Conservation (phyloP, 805 yeast species). For the Candida insectalens region DNA sequence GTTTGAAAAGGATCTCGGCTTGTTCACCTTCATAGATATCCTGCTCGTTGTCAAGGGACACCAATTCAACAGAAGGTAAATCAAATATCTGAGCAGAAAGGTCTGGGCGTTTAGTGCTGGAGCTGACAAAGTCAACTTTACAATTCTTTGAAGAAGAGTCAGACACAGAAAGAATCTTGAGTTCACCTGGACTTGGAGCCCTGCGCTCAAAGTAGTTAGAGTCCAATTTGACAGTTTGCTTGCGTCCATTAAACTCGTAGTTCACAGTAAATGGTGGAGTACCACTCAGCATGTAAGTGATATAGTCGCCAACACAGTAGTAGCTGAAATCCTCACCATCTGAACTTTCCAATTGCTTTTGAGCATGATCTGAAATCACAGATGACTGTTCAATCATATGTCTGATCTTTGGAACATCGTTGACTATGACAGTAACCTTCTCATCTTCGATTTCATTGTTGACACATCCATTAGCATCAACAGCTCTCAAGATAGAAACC, state of each 20-base stretch:
- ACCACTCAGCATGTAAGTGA: constrained; percentile 69
- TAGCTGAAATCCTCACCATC: constrained; percentile 20
- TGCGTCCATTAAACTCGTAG: constrained; percentile 60
- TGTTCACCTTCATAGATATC: constrained; percentile 94
- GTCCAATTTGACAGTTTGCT: constrained; percentile 41
- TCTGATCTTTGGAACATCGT: constrained; percentile 67
- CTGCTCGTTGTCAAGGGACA: constrained; percentile 69
- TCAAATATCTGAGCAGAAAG: constrained; percentile 30
- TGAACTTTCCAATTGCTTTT: constrained; percentile 3
- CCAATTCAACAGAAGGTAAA: constrained; percentile 68
- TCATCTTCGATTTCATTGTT: constrained; percentile 29
- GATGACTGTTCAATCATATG: constrained; percentile 27
- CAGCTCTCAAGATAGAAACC: constrained; percentile 45
- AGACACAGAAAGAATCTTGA: constrained; percentile 55
- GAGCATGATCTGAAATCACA: constrained; percentile 13
- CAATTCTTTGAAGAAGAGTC: constrained; percentile 73
- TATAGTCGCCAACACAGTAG: constrained; percentile 89
- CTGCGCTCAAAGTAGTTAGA: constrained; percentile 43
- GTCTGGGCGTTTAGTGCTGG: constrained; percentile 19
- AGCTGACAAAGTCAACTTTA: constrained; percentile 47
- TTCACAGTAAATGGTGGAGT: constrained; percentile 68
- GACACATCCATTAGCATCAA: constrained; percentile 65
- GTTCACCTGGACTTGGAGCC: constrained; percentile 75
- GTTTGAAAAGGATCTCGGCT: constrained; percentile 74
- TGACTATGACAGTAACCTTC: constrained; percentile 42